phyloP scores from a whole-genome alignment of 164 flowering plant genomes.

The Macadamia integrifolia region DNA sequence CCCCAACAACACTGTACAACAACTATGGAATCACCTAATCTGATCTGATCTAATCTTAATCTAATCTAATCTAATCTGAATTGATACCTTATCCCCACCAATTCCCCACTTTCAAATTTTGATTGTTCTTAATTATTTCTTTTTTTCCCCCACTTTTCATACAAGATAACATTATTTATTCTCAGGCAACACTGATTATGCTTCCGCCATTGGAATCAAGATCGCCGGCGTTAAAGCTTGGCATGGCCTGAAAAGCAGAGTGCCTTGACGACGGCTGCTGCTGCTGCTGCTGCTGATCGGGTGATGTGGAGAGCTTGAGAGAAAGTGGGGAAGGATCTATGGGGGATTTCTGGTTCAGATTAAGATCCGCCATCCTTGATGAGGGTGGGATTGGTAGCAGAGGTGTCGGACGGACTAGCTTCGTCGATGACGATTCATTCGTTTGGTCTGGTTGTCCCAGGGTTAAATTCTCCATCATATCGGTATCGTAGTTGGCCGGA shows the following conservation, averaged over 20 bases:
- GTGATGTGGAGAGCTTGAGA: conserved; percentile 32
- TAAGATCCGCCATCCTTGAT: conserved; percentile 45
- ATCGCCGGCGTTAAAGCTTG: conserved; percentile 38
- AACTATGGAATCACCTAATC: conserved; percentile 23
- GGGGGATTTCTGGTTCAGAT: conserved; percentile 32
- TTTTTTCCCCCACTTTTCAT: too few species aligned
- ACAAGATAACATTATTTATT: background rate
- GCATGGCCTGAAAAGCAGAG: conserved; percentile 39
- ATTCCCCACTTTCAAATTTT: too few species aligned
- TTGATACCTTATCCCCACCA: too few species aligned
- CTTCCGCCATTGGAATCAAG: conserved; percentile 17
- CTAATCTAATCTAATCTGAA: background rate
- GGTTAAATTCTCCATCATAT: conserved; percentile 19
- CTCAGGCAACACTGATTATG: conserved; percentile 64
- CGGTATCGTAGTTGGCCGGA: conserved; percentile 17
- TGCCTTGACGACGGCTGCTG: conserved; percentile 21
- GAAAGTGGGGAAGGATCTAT: conserved; percentile 31
- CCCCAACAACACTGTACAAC: conserved; percentile 14
- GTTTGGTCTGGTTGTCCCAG: conserved; percentile 15
- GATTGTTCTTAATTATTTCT: too few species aligned
- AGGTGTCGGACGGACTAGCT: conserved; percentile 40
- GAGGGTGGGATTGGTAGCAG: conserved; percentile 45
- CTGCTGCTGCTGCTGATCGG: conserved; percentile 14
- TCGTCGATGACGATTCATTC: conserved; percentile 8
- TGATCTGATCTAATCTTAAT: background rate